A percentile compares a stretch with the other conserved stretches of the same genome.
These are phyloP conservation scores for Ceratobasidium sp. DNA, from an alignment of 1,284 basidiomycete species.

Conservation along the genomic window DNA sequence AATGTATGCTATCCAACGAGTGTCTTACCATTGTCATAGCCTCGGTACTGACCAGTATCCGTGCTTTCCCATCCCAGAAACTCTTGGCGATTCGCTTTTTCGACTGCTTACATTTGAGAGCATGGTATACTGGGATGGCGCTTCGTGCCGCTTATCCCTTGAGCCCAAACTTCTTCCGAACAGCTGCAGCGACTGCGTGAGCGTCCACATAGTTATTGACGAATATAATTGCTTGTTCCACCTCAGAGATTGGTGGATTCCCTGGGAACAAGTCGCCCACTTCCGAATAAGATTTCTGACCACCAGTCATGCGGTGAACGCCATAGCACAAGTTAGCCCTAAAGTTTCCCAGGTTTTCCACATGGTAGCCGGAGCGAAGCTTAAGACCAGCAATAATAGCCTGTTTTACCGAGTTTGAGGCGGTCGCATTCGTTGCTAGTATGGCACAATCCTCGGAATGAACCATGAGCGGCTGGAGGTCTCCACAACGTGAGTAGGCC, in stretches of 20 bases:
- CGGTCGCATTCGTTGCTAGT: background rate
- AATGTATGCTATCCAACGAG: background rate
- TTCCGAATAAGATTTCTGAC: background rate
- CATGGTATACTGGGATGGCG: background rate
- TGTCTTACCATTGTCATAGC: background rate
- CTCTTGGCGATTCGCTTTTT: background rate
- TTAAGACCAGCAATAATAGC: background rate
- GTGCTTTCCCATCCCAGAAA: background rate
- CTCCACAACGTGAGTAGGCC: conserved; percentile 4
- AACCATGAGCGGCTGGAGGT: background rate
- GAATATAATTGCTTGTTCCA: background rate
- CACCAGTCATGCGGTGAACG: background rate
- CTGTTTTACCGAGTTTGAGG: background rate
- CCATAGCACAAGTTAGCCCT: background rate
- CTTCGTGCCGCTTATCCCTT: background rate
- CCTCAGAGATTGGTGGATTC: background rate
- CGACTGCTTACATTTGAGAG: background rate
- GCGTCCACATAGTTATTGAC: background rate
- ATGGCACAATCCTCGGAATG: background rate
- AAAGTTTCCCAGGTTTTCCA: background rate
- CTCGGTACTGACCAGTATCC: background rate
- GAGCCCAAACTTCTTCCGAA: background rate
- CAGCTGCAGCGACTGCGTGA: background rate
- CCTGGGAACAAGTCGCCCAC: background rate
- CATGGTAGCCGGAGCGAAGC: background rate